Base-by-base conservation (phyloP, 2,329 filamentous ascomycete species). In the Alternaria conjuncta region DNA sequence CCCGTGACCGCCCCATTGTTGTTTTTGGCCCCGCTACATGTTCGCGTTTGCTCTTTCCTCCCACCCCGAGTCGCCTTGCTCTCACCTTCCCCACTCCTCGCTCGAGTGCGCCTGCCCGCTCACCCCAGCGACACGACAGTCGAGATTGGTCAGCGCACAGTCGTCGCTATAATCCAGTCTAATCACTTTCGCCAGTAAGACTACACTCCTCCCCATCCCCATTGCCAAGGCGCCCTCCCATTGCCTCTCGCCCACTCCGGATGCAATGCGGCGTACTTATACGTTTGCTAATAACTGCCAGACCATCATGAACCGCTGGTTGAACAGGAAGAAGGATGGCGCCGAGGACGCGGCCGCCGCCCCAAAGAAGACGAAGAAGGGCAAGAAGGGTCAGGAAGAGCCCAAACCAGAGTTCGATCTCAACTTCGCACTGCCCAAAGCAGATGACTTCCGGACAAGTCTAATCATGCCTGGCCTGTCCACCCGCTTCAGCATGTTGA, bases 391-490 rank as follows among this genome's bases (percentile, higher is more conserved):
- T 36, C 87, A 87, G 73, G 65, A 78, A 64, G 84, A 87, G 71
- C 82, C 83, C 49, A 91, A 90, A 76, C 84, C 83, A 62, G 87
- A 92, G 65, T 81, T 97, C 50, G 91, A 98, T 73, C 83, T 98
- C 12, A 79, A 89, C 3, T 84, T 84, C 12, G 94, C 89, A 1
- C 84, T 99, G 3, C 96, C 96, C 2, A 86, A 94, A 0, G 90
- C 84, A 50, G 93, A 98, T 80, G 91, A 98, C 75, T 98, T 99
- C 80, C 89, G 96, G 61, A 99, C 96, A 4, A 98, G 96, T 84
- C 83, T 99, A 62, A 85, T 99, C 66, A 97, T 99, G 95, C 94
- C 93, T 0, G 95, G 94, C 45, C 86, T 99, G 5, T 98, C 95
- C 0, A 93, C 94, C 12, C 90, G 96, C 7, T 99, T 99, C 79